Evolutionary conservation across 225 moss, liverwort and hornwort species (phyloP), one percentile per base, ranked within the genome.

Genomic region (Neckera pumila): DNA sequence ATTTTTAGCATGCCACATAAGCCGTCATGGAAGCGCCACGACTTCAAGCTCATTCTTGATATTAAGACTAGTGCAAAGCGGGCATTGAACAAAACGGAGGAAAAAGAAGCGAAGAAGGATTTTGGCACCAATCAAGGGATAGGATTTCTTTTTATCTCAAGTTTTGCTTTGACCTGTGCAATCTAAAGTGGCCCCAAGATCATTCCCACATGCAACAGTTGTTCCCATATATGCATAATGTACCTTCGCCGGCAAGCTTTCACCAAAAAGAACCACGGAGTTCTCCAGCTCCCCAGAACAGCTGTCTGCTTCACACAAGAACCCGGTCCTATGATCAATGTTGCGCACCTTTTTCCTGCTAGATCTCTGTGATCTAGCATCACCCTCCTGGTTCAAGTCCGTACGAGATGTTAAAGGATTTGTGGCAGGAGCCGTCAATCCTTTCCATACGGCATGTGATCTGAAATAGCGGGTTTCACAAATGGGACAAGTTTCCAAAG

Each of bases 201-300:
- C 59, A 70, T 47, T 80, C 73, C 81, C 72, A 72, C 60, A 72
- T 36, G 42, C 65, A 65, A 26, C 54, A 56, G 42, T 64, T 65
- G 58, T 45, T 71, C 51, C 20, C 67, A 61, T 67, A 86, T 57
- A 73, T 36, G 78, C 43, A 80, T 64, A 22, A 42, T 49, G 43
- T 91, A 98, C 97, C 96, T 96, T 92, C 69, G 90, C 86, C 47
- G 95, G 92, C 90, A 97, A 79, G 89, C 93, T 91, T 93, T 97
- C 97, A 60, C 96, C 95, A 84, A 97, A 97, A 43, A 92, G 95
- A 83, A 97, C 93, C 9, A 97, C 96, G 12, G 97, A 95, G 67
- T 92, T 95, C 84, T 94, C 90, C 56, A 98, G 95, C 90, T 91
- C 89, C 82, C 97, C 97, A 76, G 88, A 80, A 76, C 97, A 98